A percentile compares a stretch with the other conserved stretches of the same genome.
Evolutionary conservation across 345 rosid species (phyloP).

Genomic region (Raphanus sativus): DNA sequence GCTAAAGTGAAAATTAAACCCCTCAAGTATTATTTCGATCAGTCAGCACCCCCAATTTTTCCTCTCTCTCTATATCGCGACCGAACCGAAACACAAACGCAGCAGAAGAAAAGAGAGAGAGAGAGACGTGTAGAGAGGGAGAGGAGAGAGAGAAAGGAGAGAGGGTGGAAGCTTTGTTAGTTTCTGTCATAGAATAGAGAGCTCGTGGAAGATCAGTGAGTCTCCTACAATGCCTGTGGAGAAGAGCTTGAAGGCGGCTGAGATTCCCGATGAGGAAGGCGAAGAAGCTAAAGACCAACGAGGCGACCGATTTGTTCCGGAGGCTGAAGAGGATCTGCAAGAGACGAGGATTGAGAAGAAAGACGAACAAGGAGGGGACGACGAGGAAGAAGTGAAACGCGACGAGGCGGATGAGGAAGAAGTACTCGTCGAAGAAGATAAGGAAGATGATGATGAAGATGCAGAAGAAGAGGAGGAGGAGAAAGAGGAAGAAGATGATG

Average conservation of each 20-base stretch:
- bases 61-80: slow-evolving; percentile 22
- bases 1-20: neutral
- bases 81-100: slow-evolving; percentile 33
- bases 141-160: slow-evolving; percentile 3
- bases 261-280: slow-evolving; percentile 45
- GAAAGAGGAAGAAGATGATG: slow-evolving; percentile 15
- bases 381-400: slow-evolving; percentile 31
- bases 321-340: slow-evolving; percentile 25
- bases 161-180: neutral
- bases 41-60: neutral
- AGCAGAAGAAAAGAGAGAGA: slow-evolving; percentile 1
- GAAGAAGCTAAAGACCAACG: slow-evolving; percentile 29
- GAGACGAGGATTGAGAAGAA: neutral
- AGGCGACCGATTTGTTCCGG: slow-evolving; percentile 25
- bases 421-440: neutral
- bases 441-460: slow-evolving; percentile 33
- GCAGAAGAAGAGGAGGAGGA: slow-evolving; percentile 11
- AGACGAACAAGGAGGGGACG: slow-evolving; percentile 4
- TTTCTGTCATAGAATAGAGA: neutral
- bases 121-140: slow-evolving; percentile 11
- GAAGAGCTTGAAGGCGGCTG: slow-evolving; percentile 50
- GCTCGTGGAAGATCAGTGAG: slow-evolving; percentile 14
- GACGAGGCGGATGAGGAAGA: slow-evolving; percentile 19
- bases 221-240: slow-evolving; percentile 63
- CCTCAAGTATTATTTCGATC: neutral